A percentile compares a stretch with the other conserved stretches of the same genome.
These are phyloP conservation scores for Volvox reticuliferus DNA, from an alignment of 139 green algal species.

Conservation along the genomic window DNA sequence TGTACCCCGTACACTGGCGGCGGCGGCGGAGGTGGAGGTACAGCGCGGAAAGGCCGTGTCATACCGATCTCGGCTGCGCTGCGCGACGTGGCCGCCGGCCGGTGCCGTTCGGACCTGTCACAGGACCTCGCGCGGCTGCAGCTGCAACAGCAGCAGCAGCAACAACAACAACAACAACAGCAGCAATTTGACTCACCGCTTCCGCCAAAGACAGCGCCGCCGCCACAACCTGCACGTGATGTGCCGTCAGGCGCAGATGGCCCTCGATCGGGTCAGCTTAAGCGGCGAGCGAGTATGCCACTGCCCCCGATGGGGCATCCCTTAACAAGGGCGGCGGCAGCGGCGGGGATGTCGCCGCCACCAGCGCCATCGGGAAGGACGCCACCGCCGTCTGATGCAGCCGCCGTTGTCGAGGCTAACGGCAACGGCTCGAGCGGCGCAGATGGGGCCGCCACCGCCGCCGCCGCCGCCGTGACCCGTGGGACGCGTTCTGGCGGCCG, in stretches of 20 bases:
- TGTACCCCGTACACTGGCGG: not conserved
- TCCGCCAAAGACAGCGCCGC: not conserved
- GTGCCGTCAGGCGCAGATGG: too few relatives aligned
- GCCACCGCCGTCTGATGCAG: not conserved
- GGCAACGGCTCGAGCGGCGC: not conserved
- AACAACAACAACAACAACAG: not conserved
- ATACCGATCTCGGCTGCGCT: conserved; percentile 21
- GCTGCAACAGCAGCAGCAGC: not conserved
- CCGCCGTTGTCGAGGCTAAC: not conserved
- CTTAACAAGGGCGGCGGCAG: not conserved
- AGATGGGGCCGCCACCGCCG: not conserved
- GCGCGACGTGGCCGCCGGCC: conserved; percentile 7
- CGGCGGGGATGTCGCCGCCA: not conserved
- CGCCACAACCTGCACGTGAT: not conserved
- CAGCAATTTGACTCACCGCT: not conserved
- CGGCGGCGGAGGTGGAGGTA: not conserved
- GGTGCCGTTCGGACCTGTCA: not conserved
- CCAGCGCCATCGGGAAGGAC: not conserved
- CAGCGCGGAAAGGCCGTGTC: not conserved
- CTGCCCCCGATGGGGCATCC: conserved; percentile 10
- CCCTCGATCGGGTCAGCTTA: not conserved
- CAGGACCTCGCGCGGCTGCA: not conserved
- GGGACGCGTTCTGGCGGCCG: not conserved
- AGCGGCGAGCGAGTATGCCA: conserved; percentile 28
- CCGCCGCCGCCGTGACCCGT: not conserved